Conservation (phyloP, 169 alveolate genomes). For the Neospora caninum region DNA sequence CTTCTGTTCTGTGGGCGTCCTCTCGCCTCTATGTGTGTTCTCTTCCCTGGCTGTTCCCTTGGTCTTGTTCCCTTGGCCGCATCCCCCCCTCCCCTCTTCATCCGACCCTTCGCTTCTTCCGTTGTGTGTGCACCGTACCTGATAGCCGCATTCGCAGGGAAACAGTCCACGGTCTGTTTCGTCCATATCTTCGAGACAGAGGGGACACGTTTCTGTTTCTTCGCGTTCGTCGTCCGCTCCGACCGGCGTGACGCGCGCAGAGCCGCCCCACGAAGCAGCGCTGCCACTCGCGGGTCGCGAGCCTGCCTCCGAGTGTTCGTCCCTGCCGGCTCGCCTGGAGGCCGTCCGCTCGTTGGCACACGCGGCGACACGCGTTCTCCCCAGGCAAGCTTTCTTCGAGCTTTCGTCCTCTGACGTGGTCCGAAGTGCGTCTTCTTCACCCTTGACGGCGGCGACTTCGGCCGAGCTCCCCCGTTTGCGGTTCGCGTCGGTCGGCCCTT, state of each 20-base stretch:
- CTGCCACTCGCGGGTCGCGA: neutral
- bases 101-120: neutral
- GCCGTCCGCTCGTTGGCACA: neutral
- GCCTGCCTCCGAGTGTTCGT: neutral
- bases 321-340: neutral
- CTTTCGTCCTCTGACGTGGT: neutral
- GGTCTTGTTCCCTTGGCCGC: too few species aligned
- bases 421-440: neutral
- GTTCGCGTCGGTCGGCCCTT: neutral
- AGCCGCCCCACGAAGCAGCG: neutral
- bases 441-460: neutral
- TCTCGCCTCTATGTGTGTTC: too few species aligned
- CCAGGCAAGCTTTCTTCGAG: neutral
- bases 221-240: slow-evolving; percentile 50
- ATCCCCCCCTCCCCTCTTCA: neutral
- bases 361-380: neutral
- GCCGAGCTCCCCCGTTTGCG: neutral
- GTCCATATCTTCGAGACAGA: slow-evolving; percentile 90
- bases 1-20: too few species aligned
- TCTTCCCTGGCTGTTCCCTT: too few species aligned
- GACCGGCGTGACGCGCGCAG: neutral
- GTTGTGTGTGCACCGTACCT: slow-evolving; percentile 60
- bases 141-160: slow-evolving; percentile 93
- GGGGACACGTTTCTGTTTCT: slow-evolving; percentile 80
- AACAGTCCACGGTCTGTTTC: slow-evolving; percentile 88